A percentile compares a stretch with the other conserved stretches of the same genome.
Conservation (phyloP, 257 asterid species). For the Fraxinus excelsior region DNA sequence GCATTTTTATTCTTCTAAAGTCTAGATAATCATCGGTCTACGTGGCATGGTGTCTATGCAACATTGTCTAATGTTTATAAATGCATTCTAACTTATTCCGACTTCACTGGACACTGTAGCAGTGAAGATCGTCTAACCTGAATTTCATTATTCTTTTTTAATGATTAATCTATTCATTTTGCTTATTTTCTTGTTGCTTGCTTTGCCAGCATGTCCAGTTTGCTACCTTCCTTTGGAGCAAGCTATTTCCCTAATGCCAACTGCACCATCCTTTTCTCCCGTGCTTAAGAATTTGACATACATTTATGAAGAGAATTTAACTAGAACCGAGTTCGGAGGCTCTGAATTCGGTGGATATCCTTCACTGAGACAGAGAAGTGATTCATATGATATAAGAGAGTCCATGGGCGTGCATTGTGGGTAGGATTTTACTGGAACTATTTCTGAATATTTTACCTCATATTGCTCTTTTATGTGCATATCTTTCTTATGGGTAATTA, state of each 20-base stretch:
- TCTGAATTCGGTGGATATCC: conserved; percentile 94
- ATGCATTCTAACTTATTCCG: too few relatives aligned
- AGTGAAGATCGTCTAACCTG: too few relatives aligned
- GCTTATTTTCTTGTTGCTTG: conserved; percentile 19
- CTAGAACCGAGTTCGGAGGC: conserved; percentile 88
- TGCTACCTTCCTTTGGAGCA: conserved; percentile 91
- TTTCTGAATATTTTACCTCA: neutral
- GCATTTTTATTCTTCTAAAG: too few relatives aligned
- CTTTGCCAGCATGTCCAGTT: conserved; percentile 84
- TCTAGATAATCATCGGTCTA: too few relatives aligned
- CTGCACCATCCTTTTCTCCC: conserved; percentile 77
- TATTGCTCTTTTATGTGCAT: neutral
- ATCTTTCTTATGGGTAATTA: neutral
- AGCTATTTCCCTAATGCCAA: conserved; percentile 70
- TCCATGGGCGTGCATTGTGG: conserved; percentile 90
- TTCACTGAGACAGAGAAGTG: conserved; percentile 65
- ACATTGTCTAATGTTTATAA: too few relatives aligned
- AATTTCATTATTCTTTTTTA: neutral
- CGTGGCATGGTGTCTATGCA: too few relatives aligned
- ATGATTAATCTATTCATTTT: conserved; percentile 11
- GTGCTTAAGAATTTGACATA: conserved; percentile 62
- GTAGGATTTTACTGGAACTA: conserved; percentile 45
- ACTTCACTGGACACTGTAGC: too few relatives aligned
- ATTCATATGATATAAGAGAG: conserved; percentile 76
- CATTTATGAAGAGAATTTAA: conserved; percentile 64